Percentiles rank a stretch among this genome's conserved stretches.
These are phyloP conservation scores for Penicillium sp. DNA, from an alignment of 2,329 filamentous ascomycete genomes.

Conservation along the genomic window DNA sequence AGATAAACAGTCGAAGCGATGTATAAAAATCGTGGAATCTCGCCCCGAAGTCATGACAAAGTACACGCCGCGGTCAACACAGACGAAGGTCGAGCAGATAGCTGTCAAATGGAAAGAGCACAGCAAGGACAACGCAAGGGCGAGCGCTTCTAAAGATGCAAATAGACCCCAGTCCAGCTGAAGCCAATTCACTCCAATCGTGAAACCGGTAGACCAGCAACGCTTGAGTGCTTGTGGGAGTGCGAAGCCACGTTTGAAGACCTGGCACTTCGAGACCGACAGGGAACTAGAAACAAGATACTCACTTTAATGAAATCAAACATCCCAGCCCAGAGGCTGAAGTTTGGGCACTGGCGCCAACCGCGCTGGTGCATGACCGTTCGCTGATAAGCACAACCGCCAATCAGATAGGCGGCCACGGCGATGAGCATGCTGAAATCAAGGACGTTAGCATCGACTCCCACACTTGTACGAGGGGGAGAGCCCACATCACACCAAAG, in stretches of 20 bases:
- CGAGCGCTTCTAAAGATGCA: slow-evolving; percentile 6
- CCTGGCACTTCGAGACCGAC: slow-evolving; percentile 29
- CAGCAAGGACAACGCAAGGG: slow-evolving; percentile 1
- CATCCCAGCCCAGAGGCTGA: slow-evolving; percentile 85
- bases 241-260: slow-evolving; percentile 20
- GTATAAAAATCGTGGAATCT: slow-evolving; percentile 3
- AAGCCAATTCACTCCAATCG: slow-evolving; percentile 35
- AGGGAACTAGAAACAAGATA: slow-evolving; percentile 41
- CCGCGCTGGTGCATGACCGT: slow-evolving; percentile 91
- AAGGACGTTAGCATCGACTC: slow-evolving; percentile 16
- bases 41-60: slow-evolving; percentile 4
- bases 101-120: slow-evolving; percentile 1
- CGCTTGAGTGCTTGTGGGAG: slow-evolving; percentile 21
- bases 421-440: slow-evolving; percentile 58
- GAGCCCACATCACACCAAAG: slow-evolving; percentile 80
- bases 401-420: slow-evolving; percentile 82
- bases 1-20: not conserved
- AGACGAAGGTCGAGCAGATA: not conserved
- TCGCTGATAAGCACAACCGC: slow-evolving; percentile 92
- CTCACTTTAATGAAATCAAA: slow-evolving; percentile 79
- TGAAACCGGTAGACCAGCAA: slow-evolving; percentile 31
- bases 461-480: not conserved
- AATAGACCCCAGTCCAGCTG: slow-evolving; percentile 24
- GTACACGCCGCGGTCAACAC: slow-evolving; percentile 15
- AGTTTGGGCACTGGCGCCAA: slow-evolving; percentile 94